Evolutionary conservation across 768 basidiomycete genomes (phyloP), one percentile per base, ranked within the genome.

Genomic region (Termitomyces sp.): DNA sequence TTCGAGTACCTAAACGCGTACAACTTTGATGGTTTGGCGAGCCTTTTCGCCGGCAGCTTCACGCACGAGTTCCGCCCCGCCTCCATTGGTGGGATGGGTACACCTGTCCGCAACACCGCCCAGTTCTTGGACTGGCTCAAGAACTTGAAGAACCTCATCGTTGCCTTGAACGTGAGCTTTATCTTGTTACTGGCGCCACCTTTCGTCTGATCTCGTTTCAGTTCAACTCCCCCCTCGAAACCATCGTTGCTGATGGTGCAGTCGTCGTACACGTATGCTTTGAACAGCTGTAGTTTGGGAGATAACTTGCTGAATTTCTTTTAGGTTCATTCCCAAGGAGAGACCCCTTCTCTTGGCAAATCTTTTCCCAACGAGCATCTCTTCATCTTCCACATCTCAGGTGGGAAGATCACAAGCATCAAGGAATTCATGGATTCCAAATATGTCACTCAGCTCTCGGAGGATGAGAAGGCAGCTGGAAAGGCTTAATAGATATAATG

Each of bases 341-440:
- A 33, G 18, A 53, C 56, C 15, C 31, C 51, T 29, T 39, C 47
- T 10, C 22, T 50, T 6, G 23, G 11, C 36, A 50, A 53, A 32
- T 57, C 52, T 5, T 53, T 49, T 47, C 52, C 52, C 27, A 57
- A 57, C 36, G 52, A 53, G 27, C 52, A 53, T 45, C 31, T 57
- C n/a, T 57, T 57, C 46, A 57, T 57, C 33, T 57, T 57, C 46
- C 47, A 53, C 35, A 38, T 57, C 40, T 48, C 46, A 15, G 52
- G 56, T 18, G 42, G 52, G 22, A 53, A 57, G 51, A 57, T 57
- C 32, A 38, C 52, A 20, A 52, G 56, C 22, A 43, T 49, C 25
- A 57, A 50, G 41, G 51, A 53, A 35, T 57, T 57, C 40, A 49
- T 57, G 51, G 51, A 57, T 41, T 53, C 46, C 46, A 57, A 56